A percentile compares a stretch with the other conserved stretches of the same genome.
Evolutionary conservation across 176 grass and related monocot species (phyloP).

Genomic region (Tillandsia fasciculata): DNA sequence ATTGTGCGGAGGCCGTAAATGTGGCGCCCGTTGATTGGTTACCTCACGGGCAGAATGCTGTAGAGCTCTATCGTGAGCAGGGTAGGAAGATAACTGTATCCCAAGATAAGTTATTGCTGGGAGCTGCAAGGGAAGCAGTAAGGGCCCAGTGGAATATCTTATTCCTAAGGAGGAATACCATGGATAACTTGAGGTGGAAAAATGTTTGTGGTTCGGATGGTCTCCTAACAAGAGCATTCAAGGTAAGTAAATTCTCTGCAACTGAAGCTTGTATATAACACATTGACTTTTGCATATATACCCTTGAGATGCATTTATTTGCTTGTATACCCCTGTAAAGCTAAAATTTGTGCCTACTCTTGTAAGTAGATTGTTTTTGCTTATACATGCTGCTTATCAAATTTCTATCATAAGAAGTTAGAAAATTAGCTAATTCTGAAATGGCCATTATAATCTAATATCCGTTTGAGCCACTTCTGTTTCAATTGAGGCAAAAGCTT

Average conservation of each 20-base stretch:
- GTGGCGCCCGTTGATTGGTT: constrained; percentile 86
- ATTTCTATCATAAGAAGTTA: not conserved
- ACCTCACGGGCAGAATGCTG: constrained; percentile 64
- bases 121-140: constrained; percentile 56
- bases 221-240: constrained; percentile 46
- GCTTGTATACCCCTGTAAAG: not conserved
- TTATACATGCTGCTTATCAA: not conserved
- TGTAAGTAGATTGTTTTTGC: too few relatives aligned
- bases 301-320: not conserved
- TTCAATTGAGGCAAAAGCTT: too few relatives aligned
- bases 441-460: too few relatives aligned
- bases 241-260: constrained; percentile 44
- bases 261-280: not conserved
- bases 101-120: constrained; percentile 80
- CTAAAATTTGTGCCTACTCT: not conserved
- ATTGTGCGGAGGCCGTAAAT: constrained; percentile 96
- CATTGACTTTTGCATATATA: not conserved
- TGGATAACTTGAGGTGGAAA: constrained; percentile 30
- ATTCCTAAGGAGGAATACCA: constrained; percentile 9
- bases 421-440: too few relatives aligned
- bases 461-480: too few relatives aligned
- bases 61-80: constrained; percentile 83
- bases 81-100: constrained; percentile 77
- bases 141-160: constrained; percentile 38
- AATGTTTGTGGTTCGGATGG: constrained; percentile 57